phyloP scores from a whole-genome alignment of 768 basidiomycete species.

The Hericium erinaceus region DNA sequence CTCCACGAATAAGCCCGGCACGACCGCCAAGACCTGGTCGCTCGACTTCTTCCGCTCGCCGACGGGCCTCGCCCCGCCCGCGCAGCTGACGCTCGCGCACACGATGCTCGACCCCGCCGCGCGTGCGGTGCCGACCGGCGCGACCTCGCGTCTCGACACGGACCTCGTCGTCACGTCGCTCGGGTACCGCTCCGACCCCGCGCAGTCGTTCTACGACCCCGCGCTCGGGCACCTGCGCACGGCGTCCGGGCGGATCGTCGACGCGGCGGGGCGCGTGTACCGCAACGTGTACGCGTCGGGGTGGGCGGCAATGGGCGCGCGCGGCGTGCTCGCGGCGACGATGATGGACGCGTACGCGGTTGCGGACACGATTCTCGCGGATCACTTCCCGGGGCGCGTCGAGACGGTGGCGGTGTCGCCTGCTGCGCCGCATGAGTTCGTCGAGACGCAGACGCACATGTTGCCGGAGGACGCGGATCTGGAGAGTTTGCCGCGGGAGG shows the following conservation, averaged over 20 bases:
- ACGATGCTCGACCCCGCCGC: conserved; percentile 45
- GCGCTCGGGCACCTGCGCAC: conserved; percentile 48
- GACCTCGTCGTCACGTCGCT: conserved; percentile 82
- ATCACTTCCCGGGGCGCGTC: conserved; percentile 28
- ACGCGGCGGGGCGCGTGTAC: conserved; percentile 24
- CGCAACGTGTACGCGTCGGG: conserved; percentile 82
- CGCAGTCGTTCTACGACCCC: conserved; percentile 49
- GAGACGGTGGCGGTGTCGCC: conserved; percentile 1
- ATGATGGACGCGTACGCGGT: conserved; percentile 88
- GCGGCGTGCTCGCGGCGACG: conserved; percentile 84
- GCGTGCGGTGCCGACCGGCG: conserved; percentile 47
- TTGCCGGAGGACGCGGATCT: conserved; percentile 25
- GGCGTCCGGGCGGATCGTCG: conserved; percentile 38
- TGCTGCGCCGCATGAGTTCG: background rate
- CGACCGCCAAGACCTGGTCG: conserved; percentile 62
- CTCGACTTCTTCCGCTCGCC: conserved; percentile 79
- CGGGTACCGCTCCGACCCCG: conserved; percentile 72
- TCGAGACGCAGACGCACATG: conserved; percentile 8
- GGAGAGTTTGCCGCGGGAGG: conserved; percentile 42
- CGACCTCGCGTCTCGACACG: conserved; percentile 43
- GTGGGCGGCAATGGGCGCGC: conserved; percentile 89
- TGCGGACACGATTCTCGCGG: conserved; percentile 60
- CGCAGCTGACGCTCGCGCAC: conserved; percentile 35
- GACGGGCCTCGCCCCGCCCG: conserved; percentile 29
- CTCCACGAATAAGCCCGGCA: conserved; percentile 39